phyloP scores from a whole-genome alignment of 441 rosid species.

The Mallotus japonicus region DNA sequence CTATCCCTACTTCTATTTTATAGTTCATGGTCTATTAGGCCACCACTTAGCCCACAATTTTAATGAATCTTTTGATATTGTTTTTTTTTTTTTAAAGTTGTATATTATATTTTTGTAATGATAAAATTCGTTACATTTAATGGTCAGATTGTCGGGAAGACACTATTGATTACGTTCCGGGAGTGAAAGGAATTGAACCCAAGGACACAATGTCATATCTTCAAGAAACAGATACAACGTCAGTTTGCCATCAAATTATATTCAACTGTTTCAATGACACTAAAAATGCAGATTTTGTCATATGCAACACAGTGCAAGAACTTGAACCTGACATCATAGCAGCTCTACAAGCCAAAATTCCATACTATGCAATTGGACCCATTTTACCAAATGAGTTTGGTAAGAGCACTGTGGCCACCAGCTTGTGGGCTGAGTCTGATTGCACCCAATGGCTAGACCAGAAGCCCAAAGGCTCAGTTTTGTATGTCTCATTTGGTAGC shows the following conservation, averaged over 20 bases:
- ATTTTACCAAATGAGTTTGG: conserved; percentile 39
- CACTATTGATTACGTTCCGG: conserved; percentile 54
- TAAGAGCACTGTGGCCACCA: conserved; percentile 41
- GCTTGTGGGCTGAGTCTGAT: conserved; percentile 69
- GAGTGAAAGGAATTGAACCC: conserved; percentile 43
- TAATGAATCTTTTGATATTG: too few species aligned
- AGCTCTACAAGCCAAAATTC: conserved; percentile 44
- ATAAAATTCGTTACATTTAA: not conserved
- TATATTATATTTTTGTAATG: too few species aligned
- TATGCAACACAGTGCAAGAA: conserved; percentile 55
- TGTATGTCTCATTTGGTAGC: conserved; percentile 72
- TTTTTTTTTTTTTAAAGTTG: too few species aligned
- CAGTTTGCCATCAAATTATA: conserved; percentile 41
- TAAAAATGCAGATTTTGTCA: conserved; percentile 46
- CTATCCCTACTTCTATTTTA: too few species aligned
- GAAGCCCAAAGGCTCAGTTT: conserved; percentile 46
- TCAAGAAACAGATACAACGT: conserved; percentile 37
- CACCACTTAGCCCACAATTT: too few species aligned
- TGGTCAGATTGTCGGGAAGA: conserved; percentile 44
- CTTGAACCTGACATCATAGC: conserved; percentile 44
- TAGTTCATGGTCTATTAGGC: too few species aligned
- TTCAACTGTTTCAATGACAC: conserved; percentile 41
- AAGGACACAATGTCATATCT: conserved; percentile 56
- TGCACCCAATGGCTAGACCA: conserved; percentile 59
- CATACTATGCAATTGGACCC: conserved; percentile 60